Base-by-base conservation (phyloP, 2,329 filamentous ascomycete species). In the Pseudopyricularia cyperi region DNA sequence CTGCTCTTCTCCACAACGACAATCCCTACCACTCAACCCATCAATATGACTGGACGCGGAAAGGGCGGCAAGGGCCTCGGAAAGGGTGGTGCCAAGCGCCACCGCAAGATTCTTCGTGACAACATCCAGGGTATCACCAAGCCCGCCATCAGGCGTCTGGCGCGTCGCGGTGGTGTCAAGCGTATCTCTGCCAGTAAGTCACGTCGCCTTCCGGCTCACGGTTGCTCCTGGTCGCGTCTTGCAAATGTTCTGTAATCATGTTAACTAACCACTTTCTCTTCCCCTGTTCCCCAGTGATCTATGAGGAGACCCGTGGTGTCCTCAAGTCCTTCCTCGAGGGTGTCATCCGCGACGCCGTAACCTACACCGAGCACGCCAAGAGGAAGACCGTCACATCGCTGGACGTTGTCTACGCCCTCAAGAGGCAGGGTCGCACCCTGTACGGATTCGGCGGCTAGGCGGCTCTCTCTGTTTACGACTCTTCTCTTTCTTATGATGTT, bases 111-210 rank as follows among this genome's bases (percentile, higher is more conserved):
- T 79, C 82, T 96, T 73, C 89, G 90, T 75, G 90, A 95, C 86
- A 96, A 95, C 87, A 96, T 96, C 69, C 90, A 96, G 79, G 90
- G 90, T 76, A 96, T 96, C 70, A 96, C 90, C 68, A 96, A 96
- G 87, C 90, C 90, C 65, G 90, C 90, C 66, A 96, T 96, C 75
- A 86, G 90, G 67, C 90, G 90, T 94, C 89, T 96, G 71, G 90
- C 90, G 60, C 90, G 90, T 76, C 89, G 90, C 93, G 90, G 90
- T 74, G 90, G 90, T 90, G 90, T 96, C 81, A 96, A 96, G 88
- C 90, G 90, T 95, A 96, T 96, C 67, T 95, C 89, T 66, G 90
- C 90, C 70, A 94, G 83, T 87, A 81, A 70, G 79, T 75, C 54
- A 14, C 35, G 9, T 3, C 34, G 4, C n/a, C n/a, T n/a, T n/a